Evolutionary conservation across 148 eudicot genomes (phyloP).

Genomic region (Bassia scoparia): DNA sequence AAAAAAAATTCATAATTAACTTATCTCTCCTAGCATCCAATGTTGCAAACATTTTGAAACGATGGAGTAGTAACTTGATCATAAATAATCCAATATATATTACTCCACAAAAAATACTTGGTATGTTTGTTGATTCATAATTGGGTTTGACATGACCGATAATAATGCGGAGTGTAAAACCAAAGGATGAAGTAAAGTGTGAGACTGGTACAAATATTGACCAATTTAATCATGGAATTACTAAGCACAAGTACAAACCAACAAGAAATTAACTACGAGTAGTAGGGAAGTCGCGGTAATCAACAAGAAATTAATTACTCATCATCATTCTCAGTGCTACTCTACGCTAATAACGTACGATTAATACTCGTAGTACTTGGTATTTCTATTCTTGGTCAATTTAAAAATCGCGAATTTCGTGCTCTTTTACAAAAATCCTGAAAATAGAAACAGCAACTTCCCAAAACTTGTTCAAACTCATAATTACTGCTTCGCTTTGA

Average conservation of each 20-base stretch:
- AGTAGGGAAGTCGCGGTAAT: neutral
- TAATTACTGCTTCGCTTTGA: constrained; percentile 8
- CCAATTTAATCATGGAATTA: constrained; percentile 2
- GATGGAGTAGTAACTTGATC: too few relatives aligned
- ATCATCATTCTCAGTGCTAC: constrained; percentile 15
- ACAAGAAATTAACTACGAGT: neutral
- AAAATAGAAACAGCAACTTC: constrained; percentile 6
- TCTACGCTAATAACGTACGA: too few relatives aligned
- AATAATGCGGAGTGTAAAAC: too few relatives aligned
- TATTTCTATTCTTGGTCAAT: constrained; percentile 18
- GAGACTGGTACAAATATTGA: neutral
- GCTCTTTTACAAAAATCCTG: neutral
- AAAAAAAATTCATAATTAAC: too few relatives aligned
- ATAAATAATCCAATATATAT: too few relatives aligned
- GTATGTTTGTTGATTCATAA: too few relatives aligned
- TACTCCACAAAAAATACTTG: too few relatives aligned
- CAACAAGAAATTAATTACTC: neutral
- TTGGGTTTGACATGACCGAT: too few relatives aligned
- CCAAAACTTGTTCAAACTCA: neutral
- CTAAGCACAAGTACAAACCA: neutral
- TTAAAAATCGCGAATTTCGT: neutral
- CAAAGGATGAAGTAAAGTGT: too few relatives aligned
- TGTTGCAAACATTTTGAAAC: too few relatives aligned
- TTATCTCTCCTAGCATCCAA: too few relatives aligned
- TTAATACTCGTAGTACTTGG: neutral